phyloP scores from a whole-genome alignment of 805 yeast species.

The Priceomyces castillae region DNA sequence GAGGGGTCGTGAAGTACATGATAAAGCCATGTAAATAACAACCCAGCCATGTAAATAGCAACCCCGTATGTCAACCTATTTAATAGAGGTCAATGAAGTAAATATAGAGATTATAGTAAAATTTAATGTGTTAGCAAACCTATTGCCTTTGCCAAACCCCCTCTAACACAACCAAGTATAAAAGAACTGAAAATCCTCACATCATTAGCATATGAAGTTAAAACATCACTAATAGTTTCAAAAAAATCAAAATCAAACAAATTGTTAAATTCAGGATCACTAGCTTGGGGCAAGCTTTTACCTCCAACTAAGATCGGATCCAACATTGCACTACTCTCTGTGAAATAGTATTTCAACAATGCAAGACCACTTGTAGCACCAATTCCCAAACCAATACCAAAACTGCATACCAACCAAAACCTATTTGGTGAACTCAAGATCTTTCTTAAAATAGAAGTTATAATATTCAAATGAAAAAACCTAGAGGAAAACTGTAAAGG shows the following conservation, averaged over 20 bases:
- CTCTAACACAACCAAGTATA: constrained; percentile 18
- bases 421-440: constrained; percentile 10
- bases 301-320: constrained; percentile 3
- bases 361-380: constrained; percentile 31
- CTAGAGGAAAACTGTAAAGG: constrained; percentile 30
- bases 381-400: constrained; percentile 36
- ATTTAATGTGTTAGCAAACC: constrained; percentile 4
- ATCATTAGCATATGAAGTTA: constrained; percentile 5
- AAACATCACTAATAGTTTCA: constrained; percentile 5
- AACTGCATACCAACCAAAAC: constrained; percentile 30
- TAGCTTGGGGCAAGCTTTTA: background rate
- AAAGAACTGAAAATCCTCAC: constrained; percentile 12
- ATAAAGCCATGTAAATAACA: background rate
- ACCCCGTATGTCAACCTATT: background rate
- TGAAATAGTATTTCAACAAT: constrained; percentile 7
- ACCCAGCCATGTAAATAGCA: background rate
- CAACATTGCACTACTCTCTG: background rate
- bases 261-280: background rate
- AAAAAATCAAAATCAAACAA: constrained; percentile 5
- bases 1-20: background rate
- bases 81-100: background rate
- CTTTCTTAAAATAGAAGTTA: constrained; percentile 14
- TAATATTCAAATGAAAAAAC: constrained; percentile 18
- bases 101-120: background rate
- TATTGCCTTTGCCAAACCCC: constrained; percentile 25